These are phyloP conservation scores for Zea mays DNA, from an alignment of 176 grass and related monocot species.

Conservation along the genomic window DNA sequence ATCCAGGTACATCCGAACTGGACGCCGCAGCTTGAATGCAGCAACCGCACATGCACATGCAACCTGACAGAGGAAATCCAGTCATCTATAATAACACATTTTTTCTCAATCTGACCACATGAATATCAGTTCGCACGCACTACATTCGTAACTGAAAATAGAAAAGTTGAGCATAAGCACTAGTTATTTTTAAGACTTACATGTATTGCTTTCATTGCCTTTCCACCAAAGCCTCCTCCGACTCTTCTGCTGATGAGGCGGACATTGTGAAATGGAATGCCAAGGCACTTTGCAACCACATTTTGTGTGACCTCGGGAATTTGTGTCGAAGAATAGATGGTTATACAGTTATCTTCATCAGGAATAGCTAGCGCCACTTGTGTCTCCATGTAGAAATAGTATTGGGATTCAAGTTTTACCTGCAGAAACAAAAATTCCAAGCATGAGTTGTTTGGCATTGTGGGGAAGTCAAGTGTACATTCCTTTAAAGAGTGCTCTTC, in stretches of 20 bases:
- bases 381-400: constrained; percentile 88
- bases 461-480: neutral
- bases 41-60: constrained; percentile 63
- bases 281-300: constrained; percentile 57
- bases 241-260: constrained; percentile 83
- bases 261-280: constrained; percentile 70
- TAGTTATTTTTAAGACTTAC: constrained; percentile 14
- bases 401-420: constrained; percentile 82
- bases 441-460: neutral
- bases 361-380: constrained; percentile 62
- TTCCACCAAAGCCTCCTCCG: constrained; percentile 79
- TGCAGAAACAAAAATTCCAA: constrained; percentile 18
- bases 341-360: constrained; percentile 81
- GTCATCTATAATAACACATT: neutral
- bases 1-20: constrained; percentile 75
- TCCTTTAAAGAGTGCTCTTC: no score
- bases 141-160: constrained; percentile 4
- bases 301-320: constrained; percentile 46
- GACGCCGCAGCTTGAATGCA: constrained; percentile 59
- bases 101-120: neutral
- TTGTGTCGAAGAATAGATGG: constrained; percentile 58
- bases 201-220: constrained; percentile 54
- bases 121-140: neutral
- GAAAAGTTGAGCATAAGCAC: neutral
- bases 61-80: constrained; percentile 34